phyloP scores from a whole-genome alignment of 129 eudicot species.

The Saussurea involucrata region DNA sequence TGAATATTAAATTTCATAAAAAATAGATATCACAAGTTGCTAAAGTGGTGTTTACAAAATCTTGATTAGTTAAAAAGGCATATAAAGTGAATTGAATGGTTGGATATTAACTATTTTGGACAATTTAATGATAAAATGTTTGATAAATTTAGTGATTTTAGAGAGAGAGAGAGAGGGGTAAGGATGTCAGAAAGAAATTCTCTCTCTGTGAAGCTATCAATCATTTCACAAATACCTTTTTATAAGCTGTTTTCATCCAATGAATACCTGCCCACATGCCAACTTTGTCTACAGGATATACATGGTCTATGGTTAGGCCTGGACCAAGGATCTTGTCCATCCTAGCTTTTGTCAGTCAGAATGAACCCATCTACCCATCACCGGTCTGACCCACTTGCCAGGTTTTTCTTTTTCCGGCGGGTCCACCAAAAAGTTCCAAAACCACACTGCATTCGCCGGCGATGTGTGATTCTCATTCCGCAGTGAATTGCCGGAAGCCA shows the following conservation, averaged over 20 bases:
- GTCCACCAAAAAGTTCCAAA: not conserved
- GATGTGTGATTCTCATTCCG: not conserved
- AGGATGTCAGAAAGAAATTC: conserved; percentile 25
- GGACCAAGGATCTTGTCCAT: conserved; percentile 35
- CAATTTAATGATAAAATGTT: too few species aligned
- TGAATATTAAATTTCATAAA: too few species aligned
- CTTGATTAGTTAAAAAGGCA: too few species aligned
- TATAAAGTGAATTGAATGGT: too few species aligned
- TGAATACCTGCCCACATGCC: conserved; percentile 31
- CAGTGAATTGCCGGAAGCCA: not conserved
- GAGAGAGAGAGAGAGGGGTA: conserved; percentile 5
- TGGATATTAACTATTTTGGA: too few species aligned
- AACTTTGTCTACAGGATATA: conserved; percentile 20
- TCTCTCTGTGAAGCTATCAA: conserved; percentile 24
- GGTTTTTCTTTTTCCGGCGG: not conserved
- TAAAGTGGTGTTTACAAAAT: too few species aligned
- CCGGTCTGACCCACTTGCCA: conserved; percentile 1
- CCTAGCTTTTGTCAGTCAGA: conserved; percentile 26
- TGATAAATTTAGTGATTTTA: not conserved
- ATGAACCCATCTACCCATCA: conserved; percentile 15
- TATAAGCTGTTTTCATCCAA: conserved; percentile 25
- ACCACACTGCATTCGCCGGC: not conserved
- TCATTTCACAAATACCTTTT: conserved; percentile 22
- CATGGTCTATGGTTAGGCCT: not conserved
- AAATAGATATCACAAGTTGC: too few species aligned